Evolutionary conservation across 805 yeast species (phyloP).

Genomic region (Wickerhamiella australiensis): DNA sequence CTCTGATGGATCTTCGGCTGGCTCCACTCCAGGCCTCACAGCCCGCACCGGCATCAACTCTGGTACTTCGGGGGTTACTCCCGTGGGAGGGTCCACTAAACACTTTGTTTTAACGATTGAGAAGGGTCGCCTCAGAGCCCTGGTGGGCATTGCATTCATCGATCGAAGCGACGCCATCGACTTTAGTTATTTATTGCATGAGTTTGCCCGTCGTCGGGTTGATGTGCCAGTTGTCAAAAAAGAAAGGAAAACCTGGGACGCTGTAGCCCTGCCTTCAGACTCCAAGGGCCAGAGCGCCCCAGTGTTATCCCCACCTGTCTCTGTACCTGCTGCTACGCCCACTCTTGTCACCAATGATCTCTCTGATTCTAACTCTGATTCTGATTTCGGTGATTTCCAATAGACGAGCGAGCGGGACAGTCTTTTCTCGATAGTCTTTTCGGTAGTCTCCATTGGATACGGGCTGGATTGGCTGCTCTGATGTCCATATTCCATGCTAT

Average conservation of each 20-base stretch:
- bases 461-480: no score
- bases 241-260: background rate
- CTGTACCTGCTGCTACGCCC: background rate
- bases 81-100: conserved; percentile 27
- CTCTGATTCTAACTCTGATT: conserved; percentile 14
- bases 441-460: no score
- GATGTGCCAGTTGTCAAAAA: background rate
- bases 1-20: no score
- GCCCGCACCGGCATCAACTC: background rate
- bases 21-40: no score
- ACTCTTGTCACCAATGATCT: background rate
- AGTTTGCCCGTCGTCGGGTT: conserved; percentile 17
- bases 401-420: background rate
- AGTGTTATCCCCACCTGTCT: background rate
- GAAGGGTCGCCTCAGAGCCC: conserved; percentile 27
- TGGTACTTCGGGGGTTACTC: conserved; percentile 24
- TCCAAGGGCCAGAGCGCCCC: background rate
- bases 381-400: conserved; percentile 30
- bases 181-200: conserved; percentile 31
- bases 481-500: no score
- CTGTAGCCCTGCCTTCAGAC: background rate
- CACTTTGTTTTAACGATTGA: conserved; percentile 30
- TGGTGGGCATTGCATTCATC: conserved; percentile 33
- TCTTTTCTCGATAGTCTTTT: background rate
- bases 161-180: conserved; percentile 29